Evolutionary conservation across 1,139 yeast species (phyloP).

Genomic region (Kodamaea anthophila): DNA sequence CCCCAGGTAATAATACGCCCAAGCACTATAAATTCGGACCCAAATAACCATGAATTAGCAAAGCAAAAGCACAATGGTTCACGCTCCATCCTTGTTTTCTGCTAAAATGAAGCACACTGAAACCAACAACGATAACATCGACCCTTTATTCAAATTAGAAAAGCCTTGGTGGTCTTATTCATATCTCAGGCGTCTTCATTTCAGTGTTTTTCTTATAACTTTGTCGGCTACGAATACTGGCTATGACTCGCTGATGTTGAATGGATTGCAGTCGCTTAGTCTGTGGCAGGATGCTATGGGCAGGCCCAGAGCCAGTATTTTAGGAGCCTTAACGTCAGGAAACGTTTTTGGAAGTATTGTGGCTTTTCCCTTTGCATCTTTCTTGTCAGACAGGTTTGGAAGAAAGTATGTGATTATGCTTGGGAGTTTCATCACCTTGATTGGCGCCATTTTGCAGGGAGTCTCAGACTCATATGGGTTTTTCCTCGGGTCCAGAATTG

Average conservation of each 20-base stretch:
- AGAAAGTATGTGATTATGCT: constrained; percentile 23
- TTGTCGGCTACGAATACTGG: constrained; percentile 19
- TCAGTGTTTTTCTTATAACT: constrained; percentile 14
- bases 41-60: no score
- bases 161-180: constrained; percentile 12
- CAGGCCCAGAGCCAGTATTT: constrained; percentile 14
- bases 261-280: constrained; percentile 16
- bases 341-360: constrained; percentile 18
- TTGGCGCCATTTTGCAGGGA: constrained; percentile 32
- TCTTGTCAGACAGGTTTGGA: constrained; percentile 41
- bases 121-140: constrained; percentile 3
- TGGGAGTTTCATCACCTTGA: constrained; percentile 10
- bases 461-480: constrained; percentile 28
- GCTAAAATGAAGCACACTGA: neutral
- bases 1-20: no score
- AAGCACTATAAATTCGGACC: no score
- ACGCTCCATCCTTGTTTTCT: neutral
- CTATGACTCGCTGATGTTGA: constrained; percentile 19
- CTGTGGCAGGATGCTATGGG: constrained; percentile 15
- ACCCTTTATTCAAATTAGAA: constrained; percentile 7
- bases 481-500: constrained; percentile 32
- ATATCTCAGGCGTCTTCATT: constrained; percentile 10
- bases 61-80: no score
- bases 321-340: constrained; percentile 20
- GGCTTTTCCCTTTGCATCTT: constrained; percentile 24